Evolutionary conservation across 441 rosid genomes (phyloP).

Genomic region (Euphorbia schlechtendalii): DNA sequence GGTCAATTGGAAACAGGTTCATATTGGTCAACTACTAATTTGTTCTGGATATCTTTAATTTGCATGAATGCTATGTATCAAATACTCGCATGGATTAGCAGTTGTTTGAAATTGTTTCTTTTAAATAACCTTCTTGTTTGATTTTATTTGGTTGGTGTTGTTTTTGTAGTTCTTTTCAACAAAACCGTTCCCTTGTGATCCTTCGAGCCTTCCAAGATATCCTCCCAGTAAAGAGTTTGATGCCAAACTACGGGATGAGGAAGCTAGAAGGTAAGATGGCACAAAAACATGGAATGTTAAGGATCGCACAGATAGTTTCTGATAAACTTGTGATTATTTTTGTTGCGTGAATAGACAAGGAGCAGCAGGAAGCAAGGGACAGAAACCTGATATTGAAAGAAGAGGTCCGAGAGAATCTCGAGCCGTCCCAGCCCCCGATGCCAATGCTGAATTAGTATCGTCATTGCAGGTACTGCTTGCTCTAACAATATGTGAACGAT

Average conservation of each 20-base stretch:
- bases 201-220: constrained; percentile 86
- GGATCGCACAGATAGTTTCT: not conserved
- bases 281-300: not conserved
- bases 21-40: not conserved
- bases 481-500: not conserved
- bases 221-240: constrained; percentile 98
- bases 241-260: constrained; percentile 88
- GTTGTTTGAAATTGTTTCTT: not conserved
- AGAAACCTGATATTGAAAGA: constrained; percentile 55
- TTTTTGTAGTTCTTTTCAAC: constrained; percentile 60
- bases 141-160: constrained; percentile 17
- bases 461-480: constrained; percentile 71
- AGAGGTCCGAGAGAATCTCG: constrained; percentile 75
- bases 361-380: constrained; percentile 60
- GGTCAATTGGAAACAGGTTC: not conserved
- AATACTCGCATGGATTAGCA: not conserved
- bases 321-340: constrained; percentile 15
- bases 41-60: not conserved
- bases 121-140: not conserved
- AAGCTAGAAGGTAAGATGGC: constrained; percentile 65
- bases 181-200: constrained; percentile 83
- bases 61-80: not conserved
- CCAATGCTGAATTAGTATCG: constrained; percentile 78
- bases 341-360: constrained; percentile 37
- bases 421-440: constrained; percentile 92